These are phyloP conservation scores for Volutella citrinella DNA, from an alignment of 2,329 filamentous ascomycete genomes.

Conservation along the genomic window DNA sequence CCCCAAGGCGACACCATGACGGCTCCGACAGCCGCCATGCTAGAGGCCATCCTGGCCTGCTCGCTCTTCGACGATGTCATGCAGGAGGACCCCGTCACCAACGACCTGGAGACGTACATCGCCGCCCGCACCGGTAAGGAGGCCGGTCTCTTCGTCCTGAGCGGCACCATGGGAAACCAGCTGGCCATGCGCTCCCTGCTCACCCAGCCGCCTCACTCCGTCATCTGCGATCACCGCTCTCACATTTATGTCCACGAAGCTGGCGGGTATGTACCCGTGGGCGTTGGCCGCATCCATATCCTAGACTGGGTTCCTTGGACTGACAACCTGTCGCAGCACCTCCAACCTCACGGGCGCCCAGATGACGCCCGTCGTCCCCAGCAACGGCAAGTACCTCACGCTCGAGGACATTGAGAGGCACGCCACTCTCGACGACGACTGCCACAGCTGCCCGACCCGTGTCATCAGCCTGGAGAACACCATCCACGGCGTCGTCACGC, in stretches of 20 bases:
- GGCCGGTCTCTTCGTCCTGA: constrained; percentile 75
- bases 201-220: constrained; percentile 72
- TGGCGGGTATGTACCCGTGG: constrained; percentile 45
- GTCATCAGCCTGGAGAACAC: constrained; percentile 87
- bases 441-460: constrained; percentile 76
- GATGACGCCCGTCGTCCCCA: constrained; percentile 62
- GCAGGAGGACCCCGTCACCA: constrained; percentile 75
- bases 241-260: constrained; percentile 72
- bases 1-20: constrained; percentile 56
- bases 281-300: no score
- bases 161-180: constrained; percentile 94
- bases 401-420: constrained; percentile 71
- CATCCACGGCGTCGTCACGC: constrained; percentile 74
- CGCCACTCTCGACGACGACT: constrained; percentile 63
- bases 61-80: constrained; percentile 84
- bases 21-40: constrained; percentile 76
- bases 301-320: no score
- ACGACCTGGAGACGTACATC: constrained; percentile 69
- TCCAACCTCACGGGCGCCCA: constrained; percentile 70
- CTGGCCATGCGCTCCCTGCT: constrained; percentile 76
- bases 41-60: constrained; percentile 70
- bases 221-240: constrained; percentile 74
- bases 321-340: constrained; percentile 54
- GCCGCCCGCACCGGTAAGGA: constrained; percentile 73
- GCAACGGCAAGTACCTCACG: constrained; percentile 71